Evolutionary conservation across 2,329 filamentous ascomycete species (phyloP), one percentile per base, ranked within the genome.

Genomic region (Gnomoniopsis sp.): DNA sequence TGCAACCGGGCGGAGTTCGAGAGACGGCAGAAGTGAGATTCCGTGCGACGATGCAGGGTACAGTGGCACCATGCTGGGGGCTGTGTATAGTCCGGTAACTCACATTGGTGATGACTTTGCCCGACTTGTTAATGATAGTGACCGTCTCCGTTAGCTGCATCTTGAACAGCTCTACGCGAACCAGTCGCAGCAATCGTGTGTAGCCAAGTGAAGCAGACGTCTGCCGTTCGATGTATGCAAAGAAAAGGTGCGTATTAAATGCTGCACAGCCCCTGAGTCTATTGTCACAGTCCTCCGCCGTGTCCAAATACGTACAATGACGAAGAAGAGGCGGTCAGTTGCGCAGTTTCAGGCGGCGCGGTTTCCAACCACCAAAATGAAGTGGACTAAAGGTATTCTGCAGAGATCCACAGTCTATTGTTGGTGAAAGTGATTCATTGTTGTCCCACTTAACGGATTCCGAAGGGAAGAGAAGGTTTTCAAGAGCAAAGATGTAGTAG

Each of bases 71-170:
- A 43, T 15, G 4, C 34, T 49, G 38, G 55, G 12, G 10, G 12
- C 33, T 22, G 34, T 53, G 43, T 44, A 49, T 10, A 22, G 50
- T 50, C 36, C 48, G 22, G 36, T 44, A 44, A 79, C 88, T 72
- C 80, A 93, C 91, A 60, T 88, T 95, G 80, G 88, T 93, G 67
- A 96, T 90, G 53, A 96, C 87, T 76, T 96, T 96, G 68, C 91
- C 91, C 59, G 91, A 95, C 68, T 82, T 92, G 78, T 96, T 95
- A 75, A 96, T 88, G 68, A 96, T 90, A 65, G 91, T 93, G 66
- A 96, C 87, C 52, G 90, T 93, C 75, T 96, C 88, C 55, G 78
- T 74, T 62, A 79, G 72, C 49, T 75, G 70, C 75, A 79, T 77
- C 30, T 57, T 72, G 68, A 41, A 34, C 4, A 47, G 43, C 22